Conservation (phyloP, 495 filamentous ascomycete species). For the Neurospora africana region DNA sequence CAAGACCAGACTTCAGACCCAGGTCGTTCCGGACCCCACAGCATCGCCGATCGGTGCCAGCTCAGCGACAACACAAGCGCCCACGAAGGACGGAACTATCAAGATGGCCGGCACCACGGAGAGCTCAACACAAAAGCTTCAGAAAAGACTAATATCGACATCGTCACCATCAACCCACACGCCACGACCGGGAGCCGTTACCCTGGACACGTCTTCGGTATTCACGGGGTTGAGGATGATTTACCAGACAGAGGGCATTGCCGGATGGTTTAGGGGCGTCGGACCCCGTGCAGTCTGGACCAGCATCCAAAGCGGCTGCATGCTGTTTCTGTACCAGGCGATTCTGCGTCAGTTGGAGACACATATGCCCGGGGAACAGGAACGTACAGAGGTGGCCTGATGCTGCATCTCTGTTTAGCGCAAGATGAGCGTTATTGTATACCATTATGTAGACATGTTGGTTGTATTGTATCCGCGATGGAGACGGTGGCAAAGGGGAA, state of each 20-base stretch:
- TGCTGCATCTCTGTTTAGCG: conserved; percentile 12
- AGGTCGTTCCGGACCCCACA: conserved; percentile 47
- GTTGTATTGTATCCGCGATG: conserved; percentile 12
- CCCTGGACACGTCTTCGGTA: conserved; percentile 79
- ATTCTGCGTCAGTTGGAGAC: conserved; percentile 65
- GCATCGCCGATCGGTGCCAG: not conserved
- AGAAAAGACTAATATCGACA: conserved; percentile 67
- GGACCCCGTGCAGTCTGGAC: conserved; percentile 95
- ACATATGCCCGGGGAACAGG: conserved; percentile 29
- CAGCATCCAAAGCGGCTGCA: conserved; percentile 90
- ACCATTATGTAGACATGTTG: conserved; percentile 9
- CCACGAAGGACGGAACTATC: conserved; percentile 10
- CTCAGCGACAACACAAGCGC: not conserved
- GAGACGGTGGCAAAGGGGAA: conserved; percentile 2
- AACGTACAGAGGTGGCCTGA: not conserved
- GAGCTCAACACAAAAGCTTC: conserved; percentile 25
- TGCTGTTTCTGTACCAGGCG: conserved; percentile 92
- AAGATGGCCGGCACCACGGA: conserved; percentile 3
- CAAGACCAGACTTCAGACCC: conserved; percentile 95
- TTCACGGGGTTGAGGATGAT: conserved; percentile 75
- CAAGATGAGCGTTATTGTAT: conserved; percentile 10
- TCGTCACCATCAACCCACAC: conserved; percentile 73
- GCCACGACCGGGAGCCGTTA: conserved; percentile 58
- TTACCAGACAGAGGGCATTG: conserved; percentile 77
- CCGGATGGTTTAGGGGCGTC: conserved; percentile 90